A percentile compares a stretch with the other conserved stretches of the same genome.
phyloP scores from a whole-genome alignment of 148 eudicot genomes.

The Nepenthes mirabilis region DNA sequence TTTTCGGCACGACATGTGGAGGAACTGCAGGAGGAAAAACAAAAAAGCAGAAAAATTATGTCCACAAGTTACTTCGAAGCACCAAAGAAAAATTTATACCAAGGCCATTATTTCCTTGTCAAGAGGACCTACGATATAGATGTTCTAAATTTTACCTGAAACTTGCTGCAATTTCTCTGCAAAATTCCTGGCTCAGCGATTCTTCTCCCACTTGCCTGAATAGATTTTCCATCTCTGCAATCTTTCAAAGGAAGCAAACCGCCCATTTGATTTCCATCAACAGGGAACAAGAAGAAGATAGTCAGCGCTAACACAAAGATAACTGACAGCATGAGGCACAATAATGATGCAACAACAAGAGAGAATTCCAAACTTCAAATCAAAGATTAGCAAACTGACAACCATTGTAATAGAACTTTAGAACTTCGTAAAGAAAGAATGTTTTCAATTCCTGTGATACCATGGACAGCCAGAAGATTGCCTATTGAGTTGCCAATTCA shows the following conservation, averaged over 20 bases:
- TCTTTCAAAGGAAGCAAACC: conserved; percentile 20
- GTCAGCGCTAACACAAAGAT: background rate
- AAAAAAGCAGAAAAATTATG: background rate
- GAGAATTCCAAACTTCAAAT: too few species aligned
- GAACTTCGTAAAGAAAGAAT: too few species aligned
- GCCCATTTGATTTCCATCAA: conserved; percentile 1
- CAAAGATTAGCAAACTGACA: too few species aligned
- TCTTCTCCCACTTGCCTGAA: conserved; percentile 47
- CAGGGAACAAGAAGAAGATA: background rate
- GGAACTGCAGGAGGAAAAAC: conserved; percentile 24
- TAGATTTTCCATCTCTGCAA: conserved; percentile 50
- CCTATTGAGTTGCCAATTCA: too few species aligned
- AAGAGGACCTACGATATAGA: background rate
- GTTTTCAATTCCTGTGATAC: too few species aligned
- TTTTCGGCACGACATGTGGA: conserved; percentile 43
- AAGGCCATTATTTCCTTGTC: background rate
- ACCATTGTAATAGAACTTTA: too few species aligned
- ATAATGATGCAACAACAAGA: too few species aligned
- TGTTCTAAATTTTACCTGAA: conserved; percentile 37
- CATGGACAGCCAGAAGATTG: too few species aligned
- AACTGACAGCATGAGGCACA: too few species aligned
- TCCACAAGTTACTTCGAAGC: background rate
- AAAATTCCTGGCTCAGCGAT: conserved; percentile 41
- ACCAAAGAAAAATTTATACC: background rate
- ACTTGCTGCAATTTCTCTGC: conserved; percentile 56